Evolutionary conservation across 116 monocot species (phyloP).

Genomic region (Iris pallida): DNA sequence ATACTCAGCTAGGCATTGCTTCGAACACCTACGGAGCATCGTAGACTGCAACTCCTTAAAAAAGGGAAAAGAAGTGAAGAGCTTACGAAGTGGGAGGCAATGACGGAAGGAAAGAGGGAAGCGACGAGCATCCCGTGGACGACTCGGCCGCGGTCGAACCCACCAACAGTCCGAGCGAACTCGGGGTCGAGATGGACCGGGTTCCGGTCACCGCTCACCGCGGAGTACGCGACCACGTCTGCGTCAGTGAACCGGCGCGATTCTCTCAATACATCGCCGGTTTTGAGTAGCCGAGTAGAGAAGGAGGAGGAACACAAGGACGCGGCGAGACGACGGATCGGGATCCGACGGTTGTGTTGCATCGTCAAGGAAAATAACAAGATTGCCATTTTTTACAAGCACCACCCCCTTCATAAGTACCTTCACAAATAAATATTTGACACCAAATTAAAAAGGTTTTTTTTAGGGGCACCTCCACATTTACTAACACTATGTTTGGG

Average conservation of each 20-base stretch:
- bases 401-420: no score
- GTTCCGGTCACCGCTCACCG: slow-evolving; percentile 62
- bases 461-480: no score
- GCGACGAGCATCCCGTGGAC: slow-evolving; percentile 86
- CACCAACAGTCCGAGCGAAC: slow-evolving; percentile 33
- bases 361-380: neutral
- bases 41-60: neutral
- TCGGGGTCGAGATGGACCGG: slow-evolving; percentile 61
- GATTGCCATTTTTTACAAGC: no score
- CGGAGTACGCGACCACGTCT: slow-evolving; percentile 50
- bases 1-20: no score
- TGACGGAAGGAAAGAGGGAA: slow-evolving; percentile 69
- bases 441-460: no score
- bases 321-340: slow-evolving; percentile 1
- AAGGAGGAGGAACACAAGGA: slow-evolving; percentile 11
- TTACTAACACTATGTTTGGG: no score
- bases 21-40: no score
- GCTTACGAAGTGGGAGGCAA: slow-evolving; percentile 66
- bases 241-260: slow-evolving; percentile 31
- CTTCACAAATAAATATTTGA: no score
- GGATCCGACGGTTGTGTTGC: neutral
- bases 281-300: slow-evolving; percentile 13
- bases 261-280: slow-evolving; percentile 45
- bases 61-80: neutral
- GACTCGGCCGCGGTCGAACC: slow-evolving; percentile 50